Evolutionary conservation across 1,284 basidiomycete species (phyloP).

Genomic region (Cutaneotrichosporon cyanovorans): DNA sequence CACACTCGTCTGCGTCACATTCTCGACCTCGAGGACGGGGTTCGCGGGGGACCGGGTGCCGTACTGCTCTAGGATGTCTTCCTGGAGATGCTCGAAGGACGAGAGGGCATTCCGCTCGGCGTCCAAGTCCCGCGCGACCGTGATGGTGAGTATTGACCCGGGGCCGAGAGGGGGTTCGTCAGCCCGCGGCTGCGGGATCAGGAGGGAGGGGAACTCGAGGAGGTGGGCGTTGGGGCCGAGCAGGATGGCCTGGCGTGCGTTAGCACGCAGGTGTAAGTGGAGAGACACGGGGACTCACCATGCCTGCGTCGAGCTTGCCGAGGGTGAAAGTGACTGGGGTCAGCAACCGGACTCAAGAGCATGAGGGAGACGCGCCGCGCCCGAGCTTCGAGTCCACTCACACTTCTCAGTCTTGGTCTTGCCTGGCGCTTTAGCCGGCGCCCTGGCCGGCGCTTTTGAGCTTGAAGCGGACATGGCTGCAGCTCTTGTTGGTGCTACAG

Average conservation of each 20-base stretch:
- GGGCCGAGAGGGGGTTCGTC: slow-evolving; percentile 66
- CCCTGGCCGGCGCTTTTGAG: no score
- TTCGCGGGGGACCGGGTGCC: slow-evolving; percentile 60
- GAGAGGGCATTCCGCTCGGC: slow-evolving; percentile 73
- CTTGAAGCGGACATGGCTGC: no score
- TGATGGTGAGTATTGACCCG: slow-evolving; percentile 94
- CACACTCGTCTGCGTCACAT: slow-evolving; percentile 89
- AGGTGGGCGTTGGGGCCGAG: slow-evolving; percentile 85
- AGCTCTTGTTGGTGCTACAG: no score
- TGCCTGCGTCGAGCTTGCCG: slow-evolving; percentile 57
- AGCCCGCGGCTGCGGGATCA: slow-evolving; percentile 55
- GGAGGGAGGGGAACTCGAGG: slow-evolving; percentile 89
- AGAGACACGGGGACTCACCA: slow-evolving; percentile 29
- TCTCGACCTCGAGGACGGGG: slow-evolving; percentile 67
- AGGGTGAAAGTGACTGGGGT: slow-evolving; percentile 56
- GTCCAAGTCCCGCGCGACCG: slow-evolving; percentile 70
- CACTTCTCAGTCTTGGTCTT: slow-evolving; percentile 17
- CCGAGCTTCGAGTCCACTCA: slow-evolving; percentile 1
- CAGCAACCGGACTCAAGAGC: slow-evolving; percentile 5
- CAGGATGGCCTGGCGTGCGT: slow-evolving; percentile 58
- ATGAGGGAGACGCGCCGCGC: no score
- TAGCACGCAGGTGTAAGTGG: not conserved
- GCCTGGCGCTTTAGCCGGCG: not conserved
- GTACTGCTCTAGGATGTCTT: slow-evolving; percentile 66
- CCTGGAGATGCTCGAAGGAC: slow-evolving; percentile 75